These are phyloP conservation scores for Pseudopyricularia cyperi DNA, from an alignment of 2,329 filamentous ascomycete genomes.

Conservation along the genomic window DNA sequence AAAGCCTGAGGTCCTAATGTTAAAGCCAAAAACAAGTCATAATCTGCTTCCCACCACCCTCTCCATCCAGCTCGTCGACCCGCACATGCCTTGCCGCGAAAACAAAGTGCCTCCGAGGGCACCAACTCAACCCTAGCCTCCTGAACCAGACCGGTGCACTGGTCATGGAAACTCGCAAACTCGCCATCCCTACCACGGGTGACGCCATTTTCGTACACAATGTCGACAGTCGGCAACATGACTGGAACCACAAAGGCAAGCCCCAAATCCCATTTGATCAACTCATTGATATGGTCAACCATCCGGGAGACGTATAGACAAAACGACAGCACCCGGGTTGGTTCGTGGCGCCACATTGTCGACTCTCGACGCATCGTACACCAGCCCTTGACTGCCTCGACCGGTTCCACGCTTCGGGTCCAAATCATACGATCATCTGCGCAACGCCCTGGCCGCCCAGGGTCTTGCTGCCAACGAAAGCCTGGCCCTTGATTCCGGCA, in stretches of 20 bases:
- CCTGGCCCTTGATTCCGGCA: slow-evolving; percentile 70
- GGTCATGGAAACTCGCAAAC: neutral
- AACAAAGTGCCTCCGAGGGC: neutral
- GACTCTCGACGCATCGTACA: neutral
- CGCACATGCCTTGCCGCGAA: neutral
- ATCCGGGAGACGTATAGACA: neutral
- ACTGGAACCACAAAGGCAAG: neutral
- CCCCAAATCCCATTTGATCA: neutral
- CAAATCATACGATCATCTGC: slow-evolving; percentile 83
- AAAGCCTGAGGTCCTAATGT: neutral
- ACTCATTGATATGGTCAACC: neutral
- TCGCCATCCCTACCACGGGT: neutral
- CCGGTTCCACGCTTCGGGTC: neutral
- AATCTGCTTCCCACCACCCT: neutral
- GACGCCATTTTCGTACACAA: neutral
- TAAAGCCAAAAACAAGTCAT: neutral
- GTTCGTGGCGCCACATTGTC: neutral
- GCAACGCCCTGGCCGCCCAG: slow-evolving; percentile 86
- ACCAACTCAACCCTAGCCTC: neutral
- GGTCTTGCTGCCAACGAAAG: slow-evolving; percentile 88
- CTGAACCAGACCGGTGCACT: neutral
- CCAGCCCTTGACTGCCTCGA: neutral
- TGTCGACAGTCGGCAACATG: neutral
- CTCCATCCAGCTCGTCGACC: neutral
- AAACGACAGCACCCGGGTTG: neutral